phyloP scores from a whole-genome alignment of 2,329 filamentous ascomycete genomes.

The Aspergillus puulaauensis region DNA sequence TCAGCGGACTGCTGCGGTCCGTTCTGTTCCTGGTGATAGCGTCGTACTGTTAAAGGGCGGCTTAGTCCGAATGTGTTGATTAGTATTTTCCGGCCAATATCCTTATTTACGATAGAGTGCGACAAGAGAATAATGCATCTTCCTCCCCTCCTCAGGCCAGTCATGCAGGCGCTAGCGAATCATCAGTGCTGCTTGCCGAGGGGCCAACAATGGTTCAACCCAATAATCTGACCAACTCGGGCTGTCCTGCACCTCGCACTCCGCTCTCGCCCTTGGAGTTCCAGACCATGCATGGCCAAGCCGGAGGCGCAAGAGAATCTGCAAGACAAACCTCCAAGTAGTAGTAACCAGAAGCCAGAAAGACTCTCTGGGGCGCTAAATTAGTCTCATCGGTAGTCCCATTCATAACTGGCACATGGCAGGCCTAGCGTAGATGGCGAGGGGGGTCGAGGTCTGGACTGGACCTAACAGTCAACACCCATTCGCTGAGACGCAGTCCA shows the following conservation, averaged over 20 bases:
- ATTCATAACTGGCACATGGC: slow-evolving; percentile 12
- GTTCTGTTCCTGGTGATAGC: slow-evolving; percentile 9
- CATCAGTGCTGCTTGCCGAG: slow-evolving; percentile 3
- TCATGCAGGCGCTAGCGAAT: slow-evolving; percentile 6
- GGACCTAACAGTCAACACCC: background rate
- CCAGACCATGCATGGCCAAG: slow-evolving; percentile 4
- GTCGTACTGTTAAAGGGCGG: background rate
- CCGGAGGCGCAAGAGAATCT: background rate
- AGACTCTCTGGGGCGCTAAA: slow-evolving; percentile 4
- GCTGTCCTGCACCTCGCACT: background rate
- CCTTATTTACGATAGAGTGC: slow-evolving; percentile 9
- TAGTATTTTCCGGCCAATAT: slow-evolving; percentile 7
- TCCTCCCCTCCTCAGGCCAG: background rate
- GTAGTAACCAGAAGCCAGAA: background rate
- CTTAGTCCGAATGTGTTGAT: background rate
- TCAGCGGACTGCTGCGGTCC: slow-evolving; percentile 6
- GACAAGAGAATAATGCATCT: slow-evolving; percentile 2
- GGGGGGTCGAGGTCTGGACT: background rate
- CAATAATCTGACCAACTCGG: slow-evolving; percentile 4
- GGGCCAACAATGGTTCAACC: background rate
- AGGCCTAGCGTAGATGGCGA: background rate
- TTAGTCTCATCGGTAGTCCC: slow-evolving; percentile 11
- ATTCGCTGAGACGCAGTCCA: slow-evolving; percentile 4
- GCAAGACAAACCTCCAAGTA: background rate
- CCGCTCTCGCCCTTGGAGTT: slow-evolving; percentile 2